These are phyloP conservation scores for Pythium aristosporum DNA, from an alignment of 352 stramenopile genomes.

Conservation along the genomic window DNA sequence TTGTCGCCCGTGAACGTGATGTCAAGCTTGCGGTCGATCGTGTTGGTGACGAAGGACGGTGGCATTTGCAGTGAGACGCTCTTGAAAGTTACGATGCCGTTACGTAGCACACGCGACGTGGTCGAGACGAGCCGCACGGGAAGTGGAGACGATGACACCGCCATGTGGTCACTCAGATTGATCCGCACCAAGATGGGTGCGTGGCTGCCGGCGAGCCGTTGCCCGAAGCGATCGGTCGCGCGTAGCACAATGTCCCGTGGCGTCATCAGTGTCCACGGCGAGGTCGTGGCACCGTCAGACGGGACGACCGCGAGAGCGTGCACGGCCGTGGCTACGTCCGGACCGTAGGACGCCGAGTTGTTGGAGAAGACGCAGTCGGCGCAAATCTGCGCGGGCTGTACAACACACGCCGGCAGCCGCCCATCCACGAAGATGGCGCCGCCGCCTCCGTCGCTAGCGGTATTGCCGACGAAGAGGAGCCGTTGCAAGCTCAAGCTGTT, in stretches of 20 bases:
- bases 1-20: constrained; percentile 2
- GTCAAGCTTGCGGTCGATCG: neutral
- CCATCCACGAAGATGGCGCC: constrained; percentile 16
- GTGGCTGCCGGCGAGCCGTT: neutral
- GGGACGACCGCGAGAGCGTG: neutral
- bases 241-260: neutral
- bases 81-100: constrained; percentile 7
- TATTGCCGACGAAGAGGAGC: constrained; percentile 7
- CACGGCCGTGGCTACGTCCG: neutral
- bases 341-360: constrained; percentile 4
- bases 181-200: neutral
- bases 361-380: neutral
- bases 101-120: constrained; percentile 2
- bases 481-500: neutral
- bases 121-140: constrained; percentile 7
- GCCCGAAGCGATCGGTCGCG: constrained; percentile 9
- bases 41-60: constrained; percentile 1
- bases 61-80: constrained; percentile 10
- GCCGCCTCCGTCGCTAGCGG: constrained; percentile 10
- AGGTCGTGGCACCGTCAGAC: neutral
- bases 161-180: neutral
- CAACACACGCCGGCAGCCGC: constrained; percentile 6
- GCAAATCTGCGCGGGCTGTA: neutral
- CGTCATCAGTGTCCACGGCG: neutral
- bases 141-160: too few relatives aligned